Base-by-base conservation (phyloP, 176 grass and related monocot genomes). In the Otatea glauca region DNA sequence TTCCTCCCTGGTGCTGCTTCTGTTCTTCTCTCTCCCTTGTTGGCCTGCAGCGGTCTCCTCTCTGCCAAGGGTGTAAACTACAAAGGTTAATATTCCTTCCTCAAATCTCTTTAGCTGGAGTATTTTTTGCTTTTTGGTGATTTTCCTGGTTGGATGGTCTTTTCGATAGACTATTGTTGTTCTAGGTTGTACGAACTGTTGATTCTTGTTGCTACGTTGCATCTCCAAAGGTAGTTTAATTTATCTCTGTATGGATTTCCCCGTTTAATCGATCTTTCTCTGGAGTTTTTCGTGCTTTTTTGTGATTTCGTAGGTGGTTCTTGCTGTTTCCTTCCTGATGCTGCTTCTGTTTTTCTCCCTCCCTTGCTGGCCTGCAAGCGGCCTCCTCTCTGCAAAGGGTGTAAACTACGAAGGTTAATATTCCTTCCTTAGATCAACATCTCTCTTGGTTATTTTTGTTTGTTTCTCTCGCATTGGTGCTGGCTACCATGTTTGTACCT, bases 61-160 rank as follows among this genome's bases (percentile, higher is more conserved):
- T 92, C 94, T 42, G 86, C 92, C 51, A 97, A 94, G 89, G 94
- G 94, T 75, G 94, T 94, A 70, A 97, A 97, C 83, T 86, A 86
- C 75, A 92, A 97, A 97, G 94, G 94, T 97, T 66, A 75, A 24
- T 81, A 56, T 78, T 50, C 50, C 62, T 17, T 81, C 25, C 65
- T 50, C 60, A 55, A 72, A 54, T 83, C 73, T n/a, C n/a, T n/a
- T n/a, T n/a, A n/a, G n/a, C n/a, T n/a, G n/a, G n/a, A n/a, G n/a
- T n/a, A n/a, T n/a, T n/a, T n/a, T n/a, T n/a, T n/a, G n/a, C n/a
- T n/a, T n/a, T n/a, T n/a, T n/a, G n/a, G n/a, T n/a, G n/a, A n/a
- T n/a, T n/a, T n/a, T n/a, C n/a, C n/a, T n/a, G n/a, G n/a, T n/a
- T n/a, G n/a, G n/a, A n/a, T n/a, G n/a, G n/a, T n/a, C n/a, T n/a